These are phyloP conservation scores for Bryoerythrophyllum caledonicum DNA, from an alignment of 225 moss, liverwort and hornwort genomes.

Conservation along the genomic window DNA sequence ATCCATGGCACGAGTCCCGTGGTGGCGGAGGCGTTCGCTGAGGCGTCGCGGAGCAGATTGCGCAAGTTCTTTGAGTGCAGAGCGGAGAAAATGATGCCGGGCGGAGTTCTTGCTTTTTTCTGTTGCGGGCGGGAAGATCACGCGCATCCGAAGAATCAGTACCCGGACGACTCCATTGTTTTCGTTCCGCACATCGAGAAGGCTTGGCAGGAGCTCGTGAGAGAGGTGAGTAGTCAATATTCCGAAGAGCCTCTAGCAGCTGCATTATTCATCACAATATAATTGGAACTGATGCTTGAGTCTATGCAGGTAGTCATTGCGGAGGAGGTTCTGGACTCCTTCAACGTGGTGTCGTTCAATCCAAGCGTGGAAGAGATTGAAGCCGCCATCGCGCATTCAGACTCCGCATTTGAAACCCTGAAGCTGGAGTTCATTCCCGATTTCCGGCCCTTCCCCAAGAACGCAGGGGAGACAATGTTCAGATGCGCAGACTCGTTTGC, in stretches of 20 bases:
- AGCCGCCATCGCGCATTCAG: constrained; percentile 24
- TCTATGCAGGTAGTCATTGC: constrained; percentile 17
- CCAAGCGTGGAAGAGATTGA: constrained; percentile 37
- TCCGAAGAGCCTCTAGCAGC: background rate
- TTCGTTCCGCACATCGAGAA: constrained; percentile 15
- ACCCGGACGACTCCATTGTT: too few relatives aligned
- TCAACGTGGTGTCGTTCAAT: constrained; percentile 19
- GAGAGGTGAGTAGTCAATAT: constrained; percentile 26
- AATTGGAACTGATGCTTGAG: too few relatives aligned
- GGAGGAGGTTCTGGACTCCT: constrained; percentile 38
- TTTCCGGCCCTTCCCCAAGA: constrained; percentile 15
- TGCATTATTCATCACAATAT: background rate
- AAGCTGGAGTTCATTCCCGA: constrained; percentile 22
- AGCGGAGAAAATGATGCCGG: constrained; percentile 51
- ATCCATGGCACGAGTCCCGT: constrained; percentile 29
- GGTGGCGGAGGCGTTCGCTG: constrained; percentile 39
- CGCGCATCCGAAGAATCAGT: constrained; percentile 33
- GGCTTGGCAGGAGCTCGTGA: constrained; percentile 40
- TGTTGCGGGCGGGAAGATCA: constrained; percentile 31
- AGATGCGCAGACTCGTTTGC: constrained; percentile 22
- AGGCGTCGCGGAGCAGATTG: constrained; percentile 41
- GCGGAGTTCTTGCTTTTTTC: constrained; percentile 44
- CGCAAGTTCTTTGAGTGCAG: constrained; percentile 45
- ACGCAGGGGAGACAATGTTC: constrained; percentile 14
- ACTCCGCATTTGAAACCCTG: constrained; percentile 25